Percentiles rank a stretch among this genome's conserved stretches.
phyloP scores from a whole-genome alignment of 2,329 filamentous ascomycete genomes.

The Phyllosticta capitalensis region DNA sequence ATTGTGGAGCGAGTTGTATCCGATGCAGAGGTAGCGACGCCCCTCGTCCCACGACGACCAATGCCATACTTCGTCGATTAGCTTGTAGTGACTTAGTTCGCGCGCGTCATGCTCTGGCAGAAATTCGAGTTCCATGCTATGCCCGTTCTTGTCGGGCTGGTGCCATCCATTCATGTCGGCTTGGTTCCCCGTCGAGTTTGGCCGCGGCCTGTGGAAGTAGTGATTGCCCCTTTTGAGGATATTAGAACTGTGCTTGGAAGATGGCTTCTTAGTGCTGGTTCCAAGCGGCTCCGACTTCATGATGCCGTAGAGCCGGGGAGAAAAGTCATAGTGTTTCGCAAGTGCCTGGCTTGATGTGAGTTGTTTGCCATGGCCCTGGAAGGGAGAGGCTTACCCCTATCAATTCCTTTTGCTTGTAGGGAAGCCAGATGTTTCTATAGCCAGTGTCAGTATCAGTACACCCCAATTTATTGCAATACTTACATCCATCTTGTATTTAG shows the following conservation, averaged over 20 bases:
- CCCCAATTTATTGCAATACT: constrained; percentile 17
- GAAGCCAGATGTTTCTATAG: constrained; percentile 59
- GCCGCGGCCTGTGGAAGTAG: not conserved
- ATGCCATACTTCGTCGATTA: constrained; percentile 64
- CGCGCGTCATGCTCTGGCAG: not conserved
- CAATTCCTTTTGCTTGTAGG: constrained; percentile 47
- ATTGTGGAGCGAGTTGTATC: constrained; percentile 56
- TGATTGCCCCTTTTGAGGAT: constrained; percentile 2
- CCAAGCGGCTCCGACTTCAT: constrained; percentile 49
- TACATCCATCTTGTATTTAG: constrained; percentile 62
- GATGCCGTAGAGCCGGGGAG: constrained; percentile 53
- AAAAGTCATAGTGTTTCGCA: constrained; percentile 57
- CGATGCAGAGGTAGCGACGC: constrained; percentile 58
- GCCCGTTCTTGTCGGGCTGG: not conserved
- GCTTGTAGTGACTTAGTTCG: constrained; percentile 42
- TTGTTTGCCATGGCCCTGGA: not conserved
- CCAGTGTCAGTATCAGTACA: not conserved
- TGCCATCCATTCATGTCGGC: not conserved
- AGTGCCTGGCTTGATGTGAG: constrained; percentile 30
- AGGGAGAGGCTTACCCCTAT: constrained; percentile 34
- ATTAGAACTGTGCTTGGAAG: constrained; percentile 11
- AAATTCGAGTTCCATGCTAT: not conserved
- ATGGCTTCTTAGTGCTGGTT: constrained; percentile 13
- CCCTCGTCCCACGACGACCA: constrained; percentile 66
- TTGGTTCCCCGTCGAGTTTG: not conserved